phyloP scores from a whole-genome alignment of 345 rosid genomes.

The Linum usitatissimum region DNA sequence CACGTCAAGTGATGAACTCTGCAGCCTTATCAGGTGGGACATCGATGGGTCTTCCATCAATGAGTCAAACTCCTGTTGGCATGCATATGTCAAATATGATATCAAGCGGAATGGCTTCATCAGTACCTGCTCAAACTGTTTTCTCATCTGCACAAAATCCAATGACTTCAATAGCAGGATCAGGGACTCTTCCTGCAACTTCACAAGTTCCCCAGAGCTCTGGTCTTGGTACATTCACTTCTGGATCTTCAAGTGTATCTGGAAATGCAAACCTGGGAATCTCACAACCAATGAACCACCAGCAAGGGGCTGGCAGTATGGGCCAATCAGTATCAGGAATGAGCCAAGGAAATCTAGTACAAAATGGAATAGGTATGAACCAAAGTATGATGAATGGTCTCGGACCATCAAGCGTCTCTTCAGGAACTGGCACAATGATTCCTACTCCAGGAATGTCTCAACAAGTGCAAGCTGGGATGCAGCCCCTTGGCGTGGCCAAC shows the following conservation, averaged over 20 bases:
- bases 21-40: conserved; percentile 82
- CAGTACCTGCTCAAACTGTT: conserved; percentile 67
- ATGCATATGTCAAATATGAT: conserved; percentile 97
- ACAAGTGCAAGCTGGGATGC: conserved; percentile 60
- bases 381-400: conserved; percentile 65
- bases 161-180: conserved; percentile 45
- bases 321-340: conserved; percentile 47
- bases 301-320: conserved; percentile 43
- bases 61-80: conserved; percentile 74
- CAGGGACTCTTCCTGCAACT: conserved; percentile 57
- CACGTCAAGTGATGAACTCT: conserved; percentile 74
- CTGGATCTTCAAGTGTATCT: conserved; percentile 51
- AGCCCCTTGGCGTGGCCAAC: conserved; percentile 47
- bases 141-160: conserved; percentile 69
- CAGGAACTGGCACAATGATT: conserved; percentile 72
- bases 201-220: conserved; percentile 53
- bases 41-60: conserved; percentile 59
- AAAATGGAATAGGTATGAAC: conserved; percentile 62
- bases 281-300: conserved; percentile 53
- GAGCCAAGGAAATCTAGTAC: conserved; percentile 82
- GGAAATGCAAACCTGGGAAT: conserved; percentile 63
- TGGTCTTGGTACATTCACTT: conserved; percentile 40
- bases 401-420: conserved; percentile 54
- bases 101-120: conserved; percentile 77
- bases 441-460: conserved; percentile 86